phyloP scores from a whole-genome alignment of 1,139 yeast genomes.

The Candida neerlandica region DNA sequence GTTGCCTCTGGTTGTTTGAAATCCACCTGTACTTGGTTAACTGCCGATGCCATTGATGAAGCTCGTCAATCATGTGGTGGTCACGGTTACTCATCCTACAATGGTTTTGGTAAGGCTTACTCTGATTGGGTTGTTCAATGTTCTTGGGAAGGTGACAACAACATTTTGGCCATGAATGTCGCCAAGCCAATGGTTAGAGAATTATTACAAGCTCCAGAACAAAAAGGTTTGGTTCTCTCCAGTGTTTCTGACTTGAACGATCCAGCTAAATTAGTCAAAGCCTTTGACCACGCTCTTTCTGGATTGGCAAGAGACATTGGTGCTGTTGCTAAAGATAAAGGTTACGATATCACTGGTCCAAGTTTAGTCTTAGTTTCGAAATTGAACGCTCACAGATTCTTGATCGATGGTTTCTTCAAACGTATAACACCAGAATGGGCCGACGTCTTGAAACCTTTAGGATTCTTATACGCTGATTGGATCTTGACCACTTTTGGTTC shows the following conservation, averaged over 20 bases:
- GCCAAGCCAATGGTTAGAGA: conserved; percentile 74
- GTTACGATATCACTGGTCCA: conserved; percentile 57
- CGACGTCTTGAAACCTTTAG: conserved; percentile 32
- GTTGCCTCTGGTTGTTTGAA: conserved; percentile 85
- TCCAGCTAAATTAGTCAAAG: conserved; percentile 27
- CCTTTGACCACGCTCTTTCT: conserved; percentile 48
- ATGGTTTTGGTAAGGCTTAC: conserved; percentile 86
- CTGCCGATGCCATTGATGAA: conserved; percentile 77
- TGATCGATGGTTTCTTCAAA: conserved; percentile 45
- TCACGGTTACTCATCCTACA: conserved; percentile 87
- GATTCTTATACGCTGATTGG: conserved; percentile 60
- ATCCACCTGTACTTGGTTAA: conserved; percentile 86
- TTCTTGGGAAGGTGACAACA: conserved; percentile 97
- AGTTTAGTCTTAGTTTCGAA: conserved; percentile 59
- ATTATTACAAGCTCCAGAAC: conserved; percentile 34
- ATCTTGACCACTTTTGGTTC: conserved; percentile 74
- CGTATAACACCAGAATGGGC: conserved; percentile 29
- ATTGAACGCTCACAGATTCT: conserved; percentile 62
- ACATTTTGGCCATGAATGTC: conserved; percentile 75
- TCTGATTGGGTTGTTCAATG: conserved; percentile 94
- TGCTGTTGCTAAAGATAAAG: conserved; percentile 41
- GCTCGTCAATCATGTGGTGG: conserved; percentile 95
- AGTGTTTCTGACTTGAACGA: conserved; percentile 49
- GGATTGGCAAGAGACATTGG: conserved; percentile 52
- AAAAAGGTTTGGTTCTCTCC: conserved; percentile 38